Conservation (phyloP, 140 eudicot species). For the Senecio squalidus region DNA sequence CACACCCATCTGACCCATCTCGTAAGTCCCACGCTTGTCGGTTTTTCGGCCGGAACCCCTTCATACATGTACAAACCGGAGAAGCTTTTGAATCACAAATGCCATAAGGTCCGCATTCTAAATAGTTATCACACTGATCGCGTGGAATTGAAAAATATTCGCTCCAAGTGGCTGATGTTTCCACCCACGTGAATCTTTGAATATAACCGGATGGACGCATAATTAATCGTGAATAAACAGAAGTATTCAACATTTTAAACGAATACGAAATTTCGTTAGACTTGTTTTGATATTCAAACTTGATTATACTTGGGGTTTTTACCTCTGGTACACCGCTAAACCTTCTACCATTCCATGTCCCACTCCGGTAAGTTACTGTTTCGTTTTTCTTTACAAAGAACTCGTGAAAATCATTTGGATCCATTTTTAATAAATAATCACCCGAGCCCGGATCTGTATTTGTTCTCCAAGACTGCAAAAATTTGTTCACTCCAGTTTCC, state of each 20-base stretch:
- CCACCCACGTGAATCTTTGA: conserved; percentile 52
- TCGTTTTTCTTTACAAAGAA: not conserved
- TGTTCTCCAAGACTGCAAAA: conserved; percentile 48
- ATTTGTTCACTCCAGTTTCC: conserved; percentile 39
- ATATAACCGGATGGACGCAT: conserved; percentile 26
- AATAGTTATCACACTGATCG: conserved; percentile 57
- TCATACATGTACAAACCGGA: conserved; percentile 47
- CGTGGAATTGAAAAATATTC: conserved; percentile 37
- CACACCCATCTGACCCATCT: conserved; percentile 77
- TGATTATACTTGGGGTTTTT: conserved; percentile 28
- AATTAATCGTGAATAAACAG: conserved; percentile 40
- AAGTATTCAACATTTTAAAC: conserved; percentile 12
- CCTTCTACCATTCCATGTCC: conserved; percentile 73
- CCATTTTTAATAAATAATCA: conserved; percentile 12
- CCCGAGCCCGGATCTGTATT: conserved; percentile 33
- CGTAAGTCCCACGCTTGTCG: conserved; percentile 51
- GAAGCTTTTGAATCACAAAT: conserved; percentile 40
- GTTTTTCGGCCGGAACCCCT: conserved; percentile 46
- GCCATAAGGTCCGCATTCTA: conserved; percentile 54
- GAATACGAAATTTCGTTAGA: conserved; percentile 35
- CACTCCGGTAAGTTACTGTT: conserved; percentile 34
- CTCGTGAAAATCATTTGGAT: conserved; percentile 43
- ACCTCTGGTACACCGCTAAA: conserved; percentile 79
- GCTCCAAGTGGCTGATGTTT: conserved; percentile 26
- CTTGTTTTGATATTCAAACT: conserved; percentile 25